Conservation (phyloP, 352 stramenopile species). For the Globisporangium parvum region DNA sequence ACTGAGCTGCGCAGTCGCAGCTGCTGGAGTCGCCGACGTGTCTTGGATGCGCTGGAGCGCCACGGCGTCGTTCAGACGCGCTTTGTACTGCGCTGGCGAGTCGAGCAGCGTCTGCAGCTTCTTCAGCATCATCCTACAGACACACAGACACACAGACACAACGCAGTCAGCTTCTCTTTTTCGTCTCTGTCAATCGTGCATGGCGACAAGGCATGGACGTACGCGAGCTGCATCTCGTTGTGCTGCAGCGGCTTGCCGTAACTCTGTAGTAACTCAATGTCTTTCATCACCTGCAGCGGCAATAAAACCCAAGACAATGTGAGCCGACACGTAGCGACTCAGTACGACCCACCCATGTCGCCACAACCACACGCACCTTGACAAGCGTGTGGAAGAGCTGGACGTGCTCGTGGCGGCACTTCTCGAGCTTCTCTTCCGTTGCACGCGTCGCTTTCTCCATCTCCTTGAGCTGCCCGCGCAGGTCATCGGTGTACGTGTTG, state of each 20-base stretch:
- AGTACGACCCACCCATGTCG: neutral
- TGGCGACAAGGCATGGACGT: constrained; percentile 10
- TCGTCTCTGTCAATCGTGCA: constrained; percentile 6
- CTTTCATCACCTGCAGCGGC: constrained; percentile 61
- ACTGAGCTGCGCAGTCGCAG: constrained; percentile 53
- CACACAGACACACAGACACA: neutral
- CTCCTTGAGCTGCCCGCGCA: constrained; percentile 64
- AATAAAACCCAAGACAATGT: constrained; percentile 1
- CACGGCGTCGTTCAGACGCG: constrained; percentile 72
- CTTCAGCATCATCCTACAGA: constrained; percentile 64
- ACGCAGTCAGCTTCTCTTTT: neutral
- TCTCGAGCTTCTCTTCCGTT: constrained; percentile 82
- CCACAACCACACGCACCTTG: constrained; percentile 29
- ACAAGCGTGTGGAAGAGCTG: constrained; percentile 80
- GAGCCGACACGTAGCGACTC: neutral
- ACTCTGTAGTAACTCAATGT: constrained; percentile 84
- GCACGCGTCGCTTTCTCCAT: constrained; percentile 79
- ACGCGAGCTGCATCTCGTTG: constrained; percentile 76
- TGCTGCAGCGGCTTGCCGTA: constrained; percentile 78
- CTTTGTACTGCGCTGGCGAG: constrained; percentile 83
- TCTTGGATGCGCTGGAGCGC: constrained; percentile 70
- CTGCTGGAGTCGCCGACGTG: constrained; percentile 19
- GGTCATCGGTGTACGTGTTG: constrained; percentile 70
- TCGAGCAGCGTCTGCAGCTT: constrained; percentile 79
- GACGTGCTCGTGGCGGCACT: constrained; percentile 78